Evolutionary conservation across 352 stramenopile genomes (phyloP).

Genomic region (Achlya hypogyna): DNA sequence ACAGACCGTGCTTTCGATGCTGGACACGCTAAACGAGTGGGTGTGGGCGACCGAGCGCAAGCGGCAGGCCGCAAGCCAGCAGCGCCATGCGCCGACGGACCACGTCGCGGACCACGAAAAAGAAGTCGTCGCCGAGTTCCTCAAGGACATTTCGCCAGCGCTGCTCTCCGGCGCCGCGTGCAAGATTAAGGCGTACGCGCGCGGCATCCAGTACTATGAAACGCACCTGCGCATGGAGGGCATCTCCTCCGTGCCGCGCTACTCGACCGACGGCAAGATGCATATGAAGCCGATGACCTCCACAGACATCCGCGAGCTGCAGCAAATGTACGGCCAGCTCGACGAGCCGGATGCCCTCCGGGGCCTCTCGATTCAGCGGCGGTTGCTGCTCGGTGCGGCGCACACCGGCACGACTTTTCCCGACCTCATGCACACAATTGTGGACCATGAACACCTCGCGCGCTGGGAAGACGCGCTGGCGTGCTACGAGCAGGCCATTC

Average conservation of each 20-base stretch:
- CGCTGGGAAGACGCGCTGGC: constrained; percentile 68
- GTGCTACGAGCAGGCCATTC: constrained; percentile 71
- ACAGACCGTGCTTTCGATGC: constrained; percentile 77
- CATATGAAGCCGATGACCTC: constrained; percentile 26
- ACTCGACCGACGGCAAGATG: background rate
- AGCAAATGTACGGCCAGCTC: constrained; percentile 67
- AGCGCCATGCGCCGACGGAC: constrained; percentile 21
- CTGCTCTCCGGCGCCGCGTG: constrained; percentile 61
- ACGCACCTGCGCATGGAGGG: constrained; percentile 52
- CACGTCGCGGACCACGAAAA: constrained; percentile 68
- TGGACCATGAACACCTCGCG: constrained; percentile 57
- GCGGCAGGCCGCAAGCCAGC: constrained; percentile 40
- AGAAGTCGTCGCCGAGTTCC: constrained; percentile 62
- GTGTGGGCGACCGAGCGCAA: constrained; percentile 82
- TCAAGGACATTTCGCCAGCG: constrained; percentile 59
- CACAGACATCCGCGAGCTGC: constrained; percentile 56
- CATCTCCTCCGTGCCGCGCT: background rate
- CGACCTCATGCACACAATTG: constrained; percentile 61
- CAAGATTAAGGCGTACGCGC: constrained; percentile 56
- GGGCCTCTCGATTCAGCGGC: constrained; percentile 45
- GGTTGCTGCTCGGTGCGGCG: constrained; percentile 31
- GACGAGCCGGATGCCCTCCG: constrained; percentile 61
- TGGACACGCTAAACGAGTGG: constrained; percentile 85
- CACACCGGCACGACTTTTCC: constrained; percentile 38
- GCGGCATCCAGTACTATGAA: constrained; percentile 72